Evolutionary conservation across 257 asterid genomes (phyloP).

Genomic region (Ajuga chamaepitys): DNA sequence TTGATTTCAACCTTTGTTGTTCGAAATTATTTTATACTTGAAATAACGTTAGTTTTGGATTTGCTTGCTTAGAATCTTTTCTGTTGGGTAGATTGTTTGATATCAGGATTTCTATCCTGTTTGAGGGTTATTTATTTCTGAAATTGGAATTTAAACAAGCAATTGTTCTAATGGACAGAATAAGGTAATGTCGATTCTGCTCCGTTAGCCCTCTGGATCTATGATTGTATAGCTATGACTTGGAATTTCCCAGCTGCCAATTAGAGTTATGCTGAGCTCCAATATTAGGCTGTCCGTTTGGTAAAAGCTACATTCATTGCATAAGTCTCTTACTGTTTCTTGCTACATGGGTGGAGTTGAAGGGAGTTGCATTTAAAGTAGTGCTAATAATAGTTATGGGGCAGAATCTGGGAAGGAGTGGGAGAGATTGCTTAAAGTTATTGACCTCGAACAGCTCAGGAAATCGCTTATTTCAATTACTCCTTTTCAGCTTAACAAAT

Average conservation of each 20-base stretch:
- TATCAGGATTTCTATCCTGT: neutral
- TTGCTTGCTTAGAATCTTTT: neutral
- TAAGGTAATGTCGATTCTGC: neutral
- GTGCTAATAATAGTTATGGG: slow-evolving; percentile 19
- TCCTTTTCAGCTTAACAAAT: slow-evolving; percentile 72
- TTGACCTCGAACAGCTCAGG: slow-evolving; percentile 69
- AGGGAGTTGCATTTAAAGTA: slow-evolving; percentile 20
- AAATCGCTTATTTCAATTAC: slow-evolving; percentile 53
- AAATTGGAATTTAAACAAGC: neutral
- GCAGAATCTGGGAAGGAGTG: slow-evolving; percentile 65
- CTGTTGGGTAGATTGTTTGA: neutral
- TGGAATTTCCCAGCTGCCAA: slow-evolving; percentile 5
- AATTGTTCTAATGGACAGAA: no score
- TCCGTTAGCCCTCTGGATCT: neutral
- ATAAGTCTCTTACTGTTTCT: slow-evolving; percentile 23
- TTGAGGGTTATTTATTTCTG: slow-evolving; percentile 12
- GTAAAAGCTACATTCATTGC: slow-evolving; percentile 21
- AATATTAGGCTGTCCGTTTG: slow-evolving; percentile 1
- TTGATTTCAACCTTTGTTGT: no score
- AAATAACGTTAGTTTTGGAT: no score
- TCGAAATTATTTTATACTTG: no score
- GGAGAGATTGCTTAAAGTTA: slow-evolving; percentile 85
- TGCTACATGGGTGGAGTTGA: slow-evolving; percentile 23
- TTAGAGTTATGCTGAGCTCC: slow-evolving; percentile 28
- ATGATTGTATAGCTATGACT: neutral